A percentile compares a stretch with the other conserved stretches of the same genome.
These are phyloP conservation scores for Cytospora chrysosperma DNA, from an alignment of 2,329 filamentous ascomycete species.

Conservation along the genomic window DNA sequence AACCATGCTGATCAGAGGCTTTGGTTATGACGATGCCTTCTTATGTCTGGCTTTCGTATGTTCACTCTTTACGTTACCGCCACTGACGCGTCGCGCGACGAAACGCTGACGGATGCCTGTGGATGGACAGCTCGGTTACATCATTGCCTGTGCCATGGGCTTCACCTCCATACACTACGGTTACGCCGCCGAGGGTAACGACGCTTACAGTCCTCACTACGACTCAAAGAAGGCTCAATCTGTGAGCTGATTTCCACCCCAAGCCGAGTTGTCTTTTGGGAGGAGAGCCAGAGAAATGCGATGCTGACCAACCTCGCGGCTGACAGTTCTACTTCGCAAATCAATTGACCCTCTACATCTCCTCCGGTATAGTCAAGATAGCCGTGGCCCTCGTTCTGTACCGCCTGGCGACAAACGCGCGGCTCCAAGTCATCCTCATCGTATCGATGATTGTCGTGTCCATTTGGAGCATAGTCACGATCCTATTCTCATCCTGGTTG, in stretches of 20 bases:
- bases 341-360: constrained; percentile 33
- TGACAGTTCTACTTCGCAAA: constrained; percentile 33
- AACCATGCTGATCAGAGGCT: constrained; percentile 30
- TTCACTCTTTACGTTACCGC: not conserved
- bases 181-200: constrained; percentile 28
- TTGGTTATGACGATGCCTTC: constrained; percentile 34
- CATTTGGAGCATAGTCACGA: constrained; percentile 23
- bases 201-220: constrained; percentile 30
- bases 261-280: not conserved
- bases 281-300: too few relatives aligned
- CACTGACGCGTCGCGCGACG: not conserved
- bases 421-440: constrained; percentile 29
- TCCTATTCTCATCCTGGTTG: constrained; percentile 33
- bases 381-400: constrained; percentile 36
- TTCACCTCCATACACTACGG: constrained; percentile 34
- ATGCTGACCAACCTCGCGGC: constrained; percentile 25
- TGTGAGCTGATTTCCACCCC: not conserved
- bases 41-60: constrained; percentile 32
- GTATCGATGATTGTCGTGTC: constrained; percentile 23
- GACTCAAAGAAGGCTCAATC: constrained; percentile 11
- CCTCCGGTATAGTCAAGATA: constrained; percentile 34
- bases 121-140: constrained; percentile 29
- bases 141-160: constrained; percentile 31
- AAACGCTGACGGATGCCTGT: not conserved
- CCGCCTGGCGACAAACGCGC: constrained; percentile 30